Conservation (phyloP, 2,329 filamentous ascomycete genomes). For the Byssothecium circinans region DNA sequence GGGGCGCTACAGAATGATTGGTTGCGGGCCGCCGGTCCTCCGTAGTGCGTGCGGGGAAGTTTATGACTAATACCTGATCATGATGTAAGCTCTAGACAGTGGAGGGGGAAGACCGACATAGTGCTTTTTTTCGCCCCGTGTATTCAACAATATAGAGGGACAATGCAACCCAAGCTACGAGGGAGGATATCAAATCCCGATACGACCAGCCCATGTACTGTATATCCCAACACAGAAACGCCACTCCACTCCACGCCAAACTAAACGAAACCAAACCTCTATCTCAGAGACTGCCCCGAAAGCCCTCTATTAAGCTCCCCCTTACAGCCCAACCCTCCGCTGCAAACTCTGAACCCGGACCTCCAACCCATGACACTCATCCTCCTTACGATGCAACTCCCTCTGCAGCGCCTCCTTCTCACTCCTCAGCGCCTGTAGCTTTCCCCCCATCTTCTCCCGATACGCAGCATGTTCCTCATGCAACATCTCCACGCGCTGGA, state of each 20-base stretch:
- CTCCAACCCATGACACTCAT: conserved; percentile 44
- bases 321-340: conserved; percentile 20
- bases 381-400: conserved; percentile 44
- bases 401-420: conserved; percentile 46
- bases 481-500: conserved; percentile 42
- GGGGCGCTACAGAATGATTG: too few relatives aligned
- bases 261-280: not conserved
- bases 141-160: not conserved
- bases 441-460: conserved; percentile 41
- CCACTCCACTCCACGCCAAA: too few relatives aligned
- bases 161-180: not conserved
- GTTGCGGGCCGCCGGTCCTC: too few relatives aligned
- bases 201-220: conserved; percentile 12
- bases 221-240: conserved; percentile 12
- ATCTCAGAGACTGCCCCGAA: not conserved
- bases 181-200: conserved; percentile 4
- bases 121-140: too few relatives aligned
- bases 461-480: conserved; percentile 45
- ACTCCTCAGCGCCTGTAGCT: conserved; percentile 41
- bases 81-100: too few relatives aligned
- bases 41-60: too few relatives aligned
- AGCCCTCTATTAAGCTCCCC: not conserved
- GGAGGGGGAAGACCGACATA: too few relatives aligned
- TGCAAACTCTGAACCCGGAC: conserved; percentile 39
- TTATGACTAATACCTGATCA: too few relatives aligned